A percentile compares a stretch with the other conserved stretches of the same genome.
phyloP scores from a whole-genome alignment of 108 stramenopile genomes.

The Bacterosira constricta region DNA sequence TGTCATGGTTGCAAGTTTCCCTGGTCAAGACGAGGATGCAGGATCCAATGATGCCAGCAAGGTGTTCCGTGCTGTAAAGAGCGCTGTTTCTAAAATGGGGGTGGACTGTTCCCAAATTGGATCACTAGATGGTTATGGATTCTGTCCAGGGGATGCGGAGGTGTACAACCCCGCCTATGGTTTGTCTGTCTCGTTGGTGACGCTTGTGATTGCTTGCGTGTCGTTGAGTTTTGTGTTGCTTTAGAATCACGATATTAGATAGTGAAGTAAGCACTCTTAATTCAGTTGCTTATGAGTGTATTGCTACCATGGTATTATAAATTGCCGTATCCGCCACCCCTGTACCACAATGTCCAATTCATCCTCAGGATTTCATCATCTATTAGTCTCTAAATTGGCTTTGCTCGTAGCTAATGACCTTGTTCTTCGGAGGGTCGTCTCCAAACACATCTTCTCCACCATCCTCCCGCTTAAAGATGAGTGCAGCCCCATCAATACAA shows the following conservation, averaged over 20 bases:
- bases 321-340: no score
- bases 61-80: constrained; percentile 27
- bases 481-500: no score
- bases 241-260: neutral
- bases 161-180: neutral
- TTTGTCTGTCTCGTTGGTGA: neutral
- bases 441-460: no score
- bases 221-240: neutral
- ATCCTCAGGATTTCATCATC: no score
- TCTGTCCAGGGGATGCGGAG: constrained; percentile 21
- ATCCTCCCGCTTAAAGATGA: no score
- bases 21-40: neutral
- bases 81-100: constrained; percentile 34
- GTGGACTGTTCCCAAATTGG: constrained; percentile 37
- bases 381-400: no score
- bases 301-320: no score
- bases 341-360: no score
- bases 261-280: neutral
- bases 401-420: no score
- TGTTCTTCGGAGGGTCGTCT: no score
- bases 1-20: constrained; percentile 48
- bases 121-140: constrained; percentile 17
- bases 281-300: no score
- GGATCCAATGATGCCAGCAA: constrained; percentile 5
- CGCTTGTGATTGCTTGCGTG: neutral